Percentiles rank a stretch among this genome's conserved stretches.
These are phyloP conservation scores for Monilinia laxa DNA, from an alignment of 2,329 filamentous ascomycete species.

Conservation along the genomic window DNA sequence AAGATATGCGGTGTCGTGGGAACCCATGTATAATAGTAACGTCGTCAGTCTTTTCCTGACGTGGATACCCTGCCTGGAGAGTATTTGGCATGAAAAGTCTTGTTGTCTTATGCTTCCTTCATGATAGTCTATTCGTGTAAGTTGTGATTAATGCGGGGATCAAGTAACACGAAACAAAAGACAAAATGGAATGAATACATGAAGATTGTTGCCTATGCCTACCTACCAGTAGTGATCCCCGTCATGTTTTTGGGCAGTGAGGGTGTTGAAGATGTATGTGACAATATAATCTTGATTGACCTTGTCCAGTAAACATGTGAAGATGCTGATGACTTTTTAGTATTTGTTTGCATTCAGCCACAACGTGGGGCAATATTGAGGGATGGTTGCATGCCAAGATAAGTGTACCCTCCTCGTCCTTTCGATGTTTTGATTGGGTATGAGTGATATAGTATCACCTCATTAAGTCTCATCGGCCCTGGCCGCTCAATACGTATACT, in stretches of 20 bases:
- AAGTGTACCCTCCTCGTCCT: background rate
- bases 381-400: background rate
- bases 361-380: slow-evolving; percentile 1
- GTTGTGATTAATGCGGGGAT: slow-evolving; percentile 1
- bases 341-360: slow-evolving; percentile 2
- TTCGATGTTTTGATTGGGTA: slow-evolving; percentile 7
- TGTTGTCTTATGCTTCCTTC: background rate
- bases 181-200: background rate
- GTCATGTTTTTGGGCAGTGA: background rate
- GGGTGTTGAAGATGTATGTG: background rate
- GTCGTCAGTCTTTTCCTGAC: background rate
- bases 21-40: slow-evolving; percentile 6
- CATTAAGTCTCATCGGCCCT: slow-evolving; percentile 11
- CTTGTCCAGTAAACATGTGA: slow-evolving; percentile 12
- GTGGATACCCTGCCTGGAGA: slow-evolving; percentile 14
- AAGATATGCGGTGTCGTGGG: slow-evolving; percentile 20
- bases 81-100: background rate
- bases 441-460: slow-evolving; percentile 5
- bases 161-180: background rate
- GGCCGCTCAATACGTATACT: background rate
- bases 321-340: background rate
- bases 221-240: background rate
- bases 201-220: background rate
- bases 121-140: background rate
- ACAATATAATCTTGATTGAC: background rate